Conservation (phyloP, 352 stramenopile species). For the Plasmopara muralis region DNA sequence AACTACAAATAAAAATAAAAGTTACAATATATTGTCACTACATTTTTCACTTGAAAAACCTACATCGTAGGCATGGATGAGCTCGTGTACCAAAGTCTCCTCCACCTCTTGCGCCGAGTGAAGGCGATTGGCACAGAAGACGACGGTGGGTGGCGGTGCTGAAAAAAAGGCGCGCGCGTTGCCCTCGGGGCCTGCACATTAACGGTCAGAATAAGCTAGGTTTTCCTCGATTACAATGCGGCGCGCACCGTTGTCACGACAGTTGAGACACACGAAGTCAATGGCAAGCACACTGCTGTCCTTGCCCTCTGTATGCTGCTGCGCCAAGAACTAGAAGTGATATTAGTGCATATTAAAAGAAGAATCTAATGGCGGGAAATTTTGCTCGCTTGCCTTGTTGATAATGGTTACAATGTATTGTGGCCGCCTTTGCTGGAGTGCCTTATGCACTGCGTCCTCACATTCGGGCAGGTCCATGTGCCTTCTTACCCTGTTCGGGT, state of each 20-base stretch:
- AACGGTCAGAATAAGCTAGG: not conserved
- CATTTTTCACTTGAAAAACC: constrained; percentile 6
- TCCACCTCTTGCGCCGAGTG: constrained; percentile 66
- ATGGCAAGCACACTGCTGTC: constrained; percentile 22
- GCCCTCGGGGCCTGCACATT: constrained; percentile 52
- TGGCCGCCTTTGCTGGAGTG: constrained; percentile 62
- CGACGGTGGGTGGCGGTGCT: constrained; percentile 66
- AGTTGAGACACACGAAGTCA: constrained; percentile 77
- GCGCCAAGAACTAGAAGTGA: constrained; percentile 36
- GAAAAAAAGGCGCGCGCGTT: constrained; percentile 79
- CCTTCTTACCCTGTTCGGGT: no score
- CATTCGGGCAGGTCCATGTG: constrained; percentile 72
- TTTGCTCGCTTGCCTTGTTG: constrained; percentile 46
- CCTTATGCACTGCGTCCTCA: constrained; percentile 69
- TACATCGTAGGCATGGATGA: constrained; percentile 83
- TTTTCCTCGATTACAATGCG: no score
- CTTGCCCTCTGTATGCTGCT: constrained; percentile 29
- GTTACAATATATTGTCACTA: no score
- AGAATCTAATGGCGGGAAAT: constrained; percentile 6
- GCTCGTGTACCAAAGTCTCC: constrained; percentile 80
- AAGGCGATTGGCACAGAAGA: constrained; percentile 78
- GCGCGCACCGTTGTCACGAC: constrained; percentile 48
- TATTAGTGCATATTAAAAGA: not conserved
- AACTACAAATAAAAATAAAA: constrained; percentile 34
- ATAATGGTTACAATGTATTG: constrained; percentile 66